Percentiles rank a stretch among this genome's conserved stretches.
Evolutionary conservation across 768 basidiomycete species (phyloP).

Genomic region (Leccinum subtestaceum): DNA sequence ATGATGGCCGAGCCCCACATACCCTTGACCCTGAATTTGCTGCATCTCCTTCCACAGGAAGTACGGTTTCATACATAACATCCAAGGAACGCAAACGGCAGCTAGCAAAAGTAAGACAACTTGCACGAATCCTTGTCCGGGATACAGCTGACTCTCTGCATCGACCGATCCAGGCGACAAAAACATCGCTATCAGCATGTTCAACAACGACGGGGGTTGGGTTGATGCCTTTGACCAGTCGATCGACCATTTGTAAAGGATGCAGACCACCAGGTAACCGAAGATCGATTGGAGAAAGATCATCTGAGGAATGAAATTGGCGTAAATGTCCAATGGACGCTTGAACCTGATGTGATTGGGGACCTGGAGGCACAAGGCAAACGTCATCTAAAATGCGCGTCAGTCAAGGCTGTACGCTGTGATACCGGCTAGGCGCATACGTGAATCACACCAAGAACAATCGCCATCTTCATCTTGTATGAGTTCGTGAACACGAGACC

Average conservation of each 20-base stretch:
- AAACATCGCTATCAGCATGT: slow-evolving; percentile 97
- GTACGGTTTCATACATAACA: slow-evolving; percentile 91
- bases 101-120: slow-evolving; percentile 75
- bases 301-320: slow-evolving; percentile 96
- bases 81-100: slow-evolving; percentile 88
- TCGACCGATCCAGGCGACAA: slow-evolving; percentile 81
- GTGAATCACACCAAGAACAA: slow-evolving; percentile 93
- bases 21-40: slow-evolving; percentile 79
- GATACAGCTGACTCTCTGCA: slow-evolving; percentile 68
- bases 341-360: slow-evolving; percentile 96
- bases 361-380: slow-evolving; percentile 92
- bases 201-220: slow-evolving; percentile 84
- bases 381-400: slow-evolving; percentile 78
- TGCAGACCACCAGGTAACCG: slow-evolving; percentile 91
- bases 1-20: slow-evolving; percentile 62
- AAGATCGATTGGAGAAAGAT: slow-evolving; percentile 98
- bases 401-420: slow-evolving; percentile 4
- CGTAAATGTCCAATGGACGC: slow-evolving; percentile 80
- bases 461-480: slow-evolving; percentile 99
- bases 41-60: slow-evolving; percentile 87
- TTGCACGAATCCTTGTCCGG: slow-evolving; percentile 86
- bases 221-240: slow-evolving; percentile 78
- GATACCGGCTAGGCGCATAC: slow-evolving; percentile 45
- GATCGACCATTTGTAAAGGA: slow-evolving; percentile 95
- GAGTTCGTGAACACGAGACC: slow-evolving; percentile 93